Evolutionary conservation across 2,329 filamentous ascomycete species (phyloP).

Genomic region (Dryadomyces quercus-mongolicae): DNA sequence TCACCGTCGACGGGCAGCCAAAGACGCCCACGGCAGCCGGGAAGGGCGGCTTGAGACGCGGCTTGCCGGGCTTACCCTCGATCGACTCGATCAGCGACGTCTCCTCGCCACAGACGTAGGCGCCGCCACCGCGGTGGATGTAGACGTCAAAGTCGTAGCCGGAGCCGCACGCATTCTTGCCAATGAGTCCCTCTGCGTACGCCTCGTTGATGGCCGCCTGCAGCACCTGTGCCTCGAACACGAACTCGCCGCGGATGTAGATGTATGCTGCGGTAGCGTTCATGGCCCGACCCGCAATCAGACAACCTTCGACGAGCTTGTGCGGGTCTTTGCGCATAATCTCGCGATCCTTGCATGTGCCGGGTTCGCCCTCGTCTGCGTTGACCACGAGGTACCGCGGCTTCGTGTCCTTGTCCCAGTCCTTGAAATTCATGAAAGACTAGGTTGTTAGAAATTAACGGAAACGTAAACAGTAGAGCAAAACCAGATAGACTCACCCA

Average conservation of each 20-base stretch:
- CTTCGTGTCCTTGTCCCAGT: constrained; percentile 96
- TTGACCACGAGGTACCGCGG: constrained; percentile 97
- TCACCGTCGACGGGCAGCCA: constrained; percentile 93
- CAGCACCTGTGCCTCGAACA: constrained; percentile 85
- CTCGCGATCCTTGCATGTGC: constrained; percentile 98
- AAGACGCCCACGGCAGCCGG: constrained; percentile 95
- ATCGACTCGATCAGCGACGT: constrained; percentile 96
- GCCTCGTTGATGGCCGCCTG: constrained; percentile 96
- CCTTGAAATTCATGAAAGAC: constrained; percentile 99
- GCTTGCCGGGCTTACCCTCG: constrained; percentile 97
- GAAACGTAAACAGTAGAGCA: no score
- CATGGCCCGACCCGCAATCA: constrained; percentile 94
- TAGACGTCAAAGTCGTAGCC: constrained; percentile 98
- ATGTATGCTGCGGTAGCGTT: constrained; percentile 98
- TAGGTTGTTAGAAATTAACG: constrained; percentile 21
- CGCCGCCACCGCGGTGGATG: constrained; percentile 91
- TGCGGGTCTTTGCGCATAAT: constrained; percentile 99
- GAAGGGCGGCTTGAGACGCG: constrained; percentile 96
- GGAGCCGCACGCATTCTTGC: constrained; percentile 94
- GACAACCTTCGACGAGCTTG: constrained; percentile 95
- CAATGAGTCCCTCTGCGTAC: constrained; percentile 86
- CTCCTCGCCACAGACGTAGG: constrained; percentile 97
- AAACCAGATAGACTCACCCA: constrained; percentile 49
- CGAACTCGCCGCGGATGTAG: constrained; percentile 98
- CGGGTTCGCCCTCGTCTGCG: constrained; percentile 95